Evolutionary conservation across 2,329 filamentous ascomycete genomes (phyloP), one percentile per base, ranked within the genome.

Genomic region (Neopestalotiopsis sp.): DNA sequence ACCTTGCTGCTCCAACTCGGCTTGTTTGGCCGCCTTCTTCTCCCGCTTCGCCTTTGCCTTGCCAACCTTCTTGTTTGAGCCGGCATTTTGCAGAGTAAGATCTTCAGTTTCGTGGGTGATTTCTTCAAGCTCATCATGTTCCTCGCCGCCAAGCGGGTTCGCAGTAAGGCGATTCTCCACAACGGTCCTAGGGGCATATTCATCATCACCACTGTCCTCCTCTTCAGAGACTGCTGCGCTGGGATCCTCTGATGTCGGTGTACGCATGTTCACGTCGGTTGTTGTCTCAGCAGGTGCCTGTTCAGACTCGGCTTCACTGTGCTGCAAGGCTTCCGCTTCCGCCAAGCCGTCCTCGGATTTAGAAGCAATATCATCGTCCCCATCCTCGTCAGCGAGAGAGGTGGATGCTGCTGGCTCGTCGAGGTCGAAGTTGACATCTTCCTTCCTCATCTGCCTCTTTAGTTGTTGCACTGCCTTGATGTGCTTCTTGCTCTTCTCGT

Each of bases 401-500:
- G 38, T 58, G 13, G 71, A 59, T 7, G 58, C 53, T 5, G 66
- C 38, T 3, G 66, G 49, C n/a, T 45, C 49, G 10, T 71, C 71
- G 1, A 74, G 71, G 65, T 82, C 78, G 4, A 91, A 76, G 57
- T 87, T 81, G 9, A 85, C 84, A 74, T 95, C 92, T 75, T 99
- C 93, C 74, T 91, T 90, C 74, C 87, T 89, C 94, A 99, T 97
- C 78, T 96, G 91, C 75, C 89, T 87, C 75, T 90, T 90, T 53
- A 99, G 81, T 70, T 94, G 89, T 73, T 95, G 91, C 6, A 98
- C 87, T 2, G 94, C 92, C 78, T 97, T 98, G 70, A 91, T 81
- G 76, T 99, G 96, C 81, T 98, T 99, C 80, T 97, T 99, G 85
- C 95, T 98, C 82, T 92, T 94, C 82, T 98, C 95, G 76, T 99